These are phyloP conservation scores for Westerdykella aurantiaca DNA, from an alignment of 2,329 filamentous ascomycete genomes.

Conservation along the genomic window DNA sequence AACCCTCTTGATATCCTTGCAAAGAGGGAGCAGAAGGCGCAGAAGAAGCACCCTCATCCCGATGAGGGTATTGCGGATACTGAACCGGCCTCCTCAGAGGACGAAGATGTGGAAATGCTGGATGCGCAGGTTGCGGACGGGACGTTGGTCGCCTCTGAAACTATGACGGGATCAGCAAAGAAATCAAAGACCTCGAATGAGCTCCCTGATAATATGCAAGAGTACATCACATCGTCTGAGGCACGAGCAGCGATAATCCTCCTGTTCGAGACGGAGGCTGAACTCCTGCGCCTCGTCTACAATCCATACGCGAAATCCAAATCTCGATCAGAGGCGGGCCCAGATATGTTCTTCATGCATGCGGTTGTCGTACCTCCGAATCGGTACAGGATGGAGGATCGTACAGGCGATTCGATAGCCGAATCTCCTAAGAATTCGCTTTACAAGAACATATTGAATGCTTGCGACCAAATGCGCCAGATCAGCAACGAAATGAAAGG, in stretches of 20 bases:
- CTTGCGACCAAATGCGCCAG: slow-evolving; percentile 66
- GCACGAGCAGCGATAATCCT: slow-evolving; percentile 71
- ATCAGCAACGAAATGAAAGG: slow-evolving; percentile 64
- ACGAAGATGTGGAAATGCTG: slow-evolving; percentile 34
- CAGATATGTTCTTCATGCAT: slow-evolving; percentile 92
- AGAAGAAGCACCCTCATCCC: slow-evolving; percentile 44
- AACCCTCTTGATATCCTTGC: slow-evolving; percentile 63
- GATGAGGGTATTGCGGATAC: slow-evolving; percentile 70
- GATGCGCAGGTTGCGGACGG: slow-evolving; percentile 39
- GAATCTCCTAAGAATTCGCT: slow-evolving; percentile 84
- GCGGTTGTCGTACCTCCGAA: slow-evolving; percentile 87
- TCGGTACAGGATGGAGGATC: slow-evolving; percentile 79
- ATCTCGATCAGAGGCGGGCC: slow-evolving; percentile 51
- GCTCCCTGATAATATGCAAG: slow-evolving; percentile 46
- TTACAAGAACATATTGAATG: slow-evolving; percentile 77
- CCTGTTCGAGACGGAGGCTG: slow-evolving; percentile 81
- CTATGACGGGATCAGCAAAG: slow-evolving; percentile 27
- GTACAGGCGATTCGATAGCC: slow-evolving; percentile 73
- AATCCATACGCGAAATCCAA: slow-evolving; percentile 63
- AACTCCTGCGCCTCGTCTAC: slow-evolving; percentile 80
- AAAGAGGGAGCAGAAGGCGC: slow-evolving; percentile 41
- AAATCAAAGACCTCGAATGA: slow-evolving; percentile 38
- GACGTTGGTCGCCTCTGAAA: slow-evolving; percentile 48
- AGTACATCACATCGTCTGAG: slow-evolving; percentile 77
- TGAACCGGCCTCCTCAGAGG: slow-evolving; percentile 40